These are phyloP conservation scores for Cyberlindnera veronae DNA, from an alignment of 805 yeast genomes.

Conservation along the genomic window DNA sequence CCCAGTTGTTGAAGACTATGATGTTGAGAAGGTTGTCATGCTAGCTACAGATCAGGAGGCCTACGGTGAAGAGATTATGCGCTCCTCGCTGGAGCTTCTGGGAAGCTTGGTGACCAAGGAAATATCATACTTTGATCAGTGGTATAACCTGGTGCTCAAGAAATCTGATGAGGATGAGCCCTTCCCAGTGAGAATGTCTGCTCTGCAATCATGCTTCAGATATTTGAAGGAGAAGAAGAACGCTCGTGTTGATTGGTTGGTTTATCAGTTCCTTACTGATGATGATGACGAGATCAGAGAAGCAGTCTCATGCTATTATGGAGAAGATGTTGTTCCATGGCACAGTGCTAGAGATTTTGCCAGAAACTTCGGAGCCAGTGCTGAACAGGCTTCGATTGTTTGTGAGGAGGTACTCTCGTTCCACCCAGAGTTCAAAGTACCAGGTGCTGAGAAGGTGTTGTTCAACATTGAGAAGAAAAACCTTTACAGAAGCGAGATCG, in stretches of 20 bases:
- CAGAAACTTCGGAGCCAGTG: slow-evolving; percentile 8
- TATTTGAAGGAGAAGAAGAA: slow-evolving; percentile 15
- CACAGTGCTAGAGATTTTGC: slow-evolving; percentile 29
- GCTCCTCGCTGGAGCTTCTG: slow-evolving; percentile 47
- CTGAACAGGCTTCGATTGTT: slow-evolving; percentile 12
- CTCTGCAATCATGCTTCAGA: slow-evolving; percentile 40
- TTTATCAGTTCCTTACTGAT: slow-evolving; percentile 48
- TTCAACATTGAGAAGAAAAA: slow-evolving; percentile 70
- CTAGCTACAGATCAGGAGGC: slow-evolving; percentile 28
- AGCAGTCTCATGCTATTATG: slow-evolving; percentile 41
- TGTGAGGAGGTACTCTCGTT: slow-evolving; percentile 14
- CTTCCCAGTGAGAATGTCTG: slow-evolving; percentile 42
- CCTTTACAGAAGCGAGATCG: slow-evolving; percentile 53
- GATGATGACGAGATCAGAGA: slow-evolving; percentile 63
- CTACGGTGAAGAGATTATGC: slow-evolving; percentile 44
- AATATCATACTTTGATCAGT: slow-evolving; percentile 28
- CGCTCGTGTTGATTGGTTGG: slow-evolving; percentile 24
- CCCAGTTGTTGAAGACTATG: slow-evolving; percentile 21
- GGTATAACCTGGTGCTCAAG: slow-evolving; percentile 12
- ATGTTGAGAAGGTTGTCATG: slow-evolving; percentile 28
- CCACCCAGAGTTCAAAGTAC: slow-evolving; percentile 18
- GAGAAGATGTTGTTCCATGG: slow-evolving; percentile 35
- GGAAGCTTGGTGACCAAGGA: slow-evolving; percentile 40
- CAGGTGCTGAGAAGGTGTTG: slow-evolving; percentile 35
- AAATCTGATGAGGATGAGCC: slow-evolving; percentile 40